Percentiles rank a stretch among this genome's conserved stretches.
phyloP scores from a whole-genome alignment of 73 alveolate species.

The Paramecium sexaurelia region DNA sequence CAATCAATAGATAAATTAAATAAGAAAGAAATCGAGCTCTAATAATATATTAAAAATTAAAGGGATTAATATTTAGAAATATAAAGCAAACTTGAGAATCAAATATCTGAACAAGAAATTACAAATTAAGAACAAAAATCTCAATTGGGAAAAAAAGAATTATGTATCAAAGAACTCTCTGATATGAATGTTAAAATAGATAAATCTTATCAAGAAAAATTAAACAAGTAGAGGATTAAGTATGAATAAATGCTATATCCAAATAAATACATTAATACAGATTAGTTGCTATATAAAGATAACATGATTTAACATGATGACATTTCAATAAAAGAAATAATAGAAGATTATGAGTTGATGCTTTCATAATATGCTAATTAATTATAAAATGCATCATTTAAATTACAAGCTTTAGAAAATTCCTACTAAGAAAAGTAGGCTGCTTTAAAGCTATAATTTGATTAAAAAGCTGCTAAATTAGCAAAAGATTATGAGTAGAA shows the following conservation, averaged over 20 bases:
- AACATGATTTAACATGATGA: neutral
- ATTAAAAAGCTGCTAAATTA: neutral
- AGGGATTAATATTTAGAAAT: neutral
- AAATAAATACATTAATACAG: neutral
- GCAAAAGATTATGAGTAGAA: neutral
- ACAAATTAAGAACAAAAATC: neutral
- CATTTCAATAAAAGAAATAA: neutral
- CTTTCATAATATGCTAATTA: neutral
- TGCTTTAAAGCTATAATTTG: neutral
- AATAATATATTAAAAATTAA: neutral
- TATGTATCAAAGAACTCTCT: conserved; percentile 2
- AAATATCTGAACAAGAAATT: neutral
- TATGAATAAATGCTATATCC: conserved; percentile 13
- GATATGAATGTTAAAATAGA: neutral
- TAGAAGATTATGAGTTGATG: conserved; percentile 10
- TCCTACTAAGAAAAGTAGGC: neutral
- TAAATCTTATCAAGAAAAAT: neutral
- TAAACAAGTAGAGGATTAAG: neutral
- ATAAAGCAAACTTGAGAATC: neutral
- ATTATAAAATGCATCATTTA: neutral
- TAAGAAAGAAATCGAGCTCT: neutral
- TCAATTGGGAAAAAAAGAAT: neutral
- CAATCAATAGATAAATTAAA: neutral
- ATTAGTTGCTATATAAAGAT: neutral
- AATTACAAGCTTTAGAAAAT: neutral